These are phyloP conservation scores for Herpotrichia juniperi DNA, from an alignment of 2,329 filamentous ascomycete species.

Conservation along the genomic window DNA sequence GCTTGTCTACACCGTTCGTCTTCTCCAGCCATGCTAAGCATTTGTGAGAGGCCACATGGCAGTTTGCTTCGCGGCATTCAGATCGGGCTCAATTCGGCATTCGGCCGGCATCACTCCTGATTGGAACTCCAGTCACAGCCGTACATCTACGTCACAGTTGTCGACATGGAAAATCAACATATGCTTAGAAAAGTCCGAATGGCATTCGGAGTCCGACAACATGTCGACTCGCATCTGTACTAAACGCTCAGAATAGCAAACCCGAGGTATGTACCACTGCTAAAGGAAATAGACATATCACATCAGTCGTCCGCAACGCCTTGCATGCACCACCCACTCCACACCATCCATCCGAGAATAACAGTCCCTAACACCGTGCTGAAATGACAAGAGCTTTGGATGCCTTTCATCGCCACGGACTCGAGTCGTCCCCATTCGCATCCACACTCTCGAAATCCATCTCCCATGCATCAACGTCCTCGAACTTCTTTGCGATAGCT, in stretches of 20 bases:
- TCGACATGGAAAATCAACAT: background rate
- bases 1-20: background rate
- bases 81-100: constrained; percentile 7
- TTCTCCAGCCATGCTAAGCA: too few species aligned
- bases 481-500: constrained; percentile 55
- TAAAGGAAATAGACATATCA: constrained; percentile 1
- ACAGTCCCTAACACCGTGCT: background rate
- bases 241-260: background rate
- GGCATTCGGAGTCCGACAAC: constrained; percentile 3
- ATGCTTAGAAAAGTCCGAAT: constrained; percentile 1
- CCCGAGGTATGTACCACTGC: background rate
- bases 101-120: constrained; percentile 11
- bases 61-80: constrained; percentile 1
- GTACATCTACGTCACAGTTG: background rate
- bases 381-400: background rate
- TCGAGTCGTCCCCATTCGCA: constrained; percentile 42
- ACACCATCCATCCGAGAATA: too few species aligned
- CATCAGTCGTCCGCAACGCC: background rate
- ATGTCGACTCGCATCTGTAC: background rate
- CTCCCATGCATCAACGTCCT: constrained; percentile 57
- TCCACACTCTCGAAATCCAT: constrained; percentile 58
- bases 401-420: constrained; percentile 44
- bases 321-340: background rate
- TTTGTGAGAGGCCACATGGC: constrained; percentile 17
- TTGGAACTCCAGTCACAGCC: constrained; percentile 8